Evolutionary conservation across 495 filamentous ascomycete species (phyloP), one percentile per base, ranked within the genome.

Genomic region (Parmelia sp.): DNA sequence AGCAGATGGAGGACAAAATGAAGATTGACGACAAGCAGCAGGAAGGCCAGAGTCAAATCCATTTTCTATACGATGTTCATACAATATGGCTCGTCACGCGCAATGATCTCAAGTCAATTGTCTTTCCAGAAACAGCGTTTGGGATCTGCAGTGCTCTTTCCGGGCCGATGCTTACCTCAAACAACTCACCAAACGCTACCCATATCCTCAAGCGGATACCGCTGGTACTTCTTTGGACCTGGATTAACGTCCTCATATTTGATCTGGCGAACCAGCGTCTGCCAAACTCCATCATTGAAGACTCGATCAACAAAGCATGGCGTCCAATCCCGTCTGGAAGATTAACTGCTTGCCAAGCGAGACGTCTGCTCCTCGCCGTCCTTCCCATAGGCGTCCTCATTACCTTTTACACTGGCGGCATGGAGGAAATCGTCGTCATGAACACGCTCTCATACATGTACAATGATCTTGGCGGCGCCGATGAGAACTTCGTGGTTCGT

Each of bases 241-340:
- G 69, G 68, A n/a, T 64, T 33, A 71, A 77, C 65, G 62, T 82
- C 27, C 66, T 83, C 29, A 60, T 75, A 53, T 79, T 79, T 69
- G 70, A 73, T 61, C 66, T 84, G 31, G 71, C 74, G 39, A 86
- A 86, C 70, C 82, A 86, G 65, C 75, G 80, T 11, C 72, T 67
- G 17, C 73, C 74, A 0, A 64, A 72, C 25, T 81, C 81, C 5
- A 67, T 82, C n/a, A 55, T 67, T 0, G 83, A 85, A 69, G 83
- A 85, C 63, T 17, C 44, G 0, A 65, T 82, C 66, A 88, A 88
- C 73, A 88, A 86, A 70, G 79, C 80, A 4, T 86, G 83, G 81
- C 76, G 84, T 1, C 79, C 81, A 0, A 72, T 87, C 5, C 82
- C 81, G 0, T 67, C 70, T 0, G 69, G 73, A 2, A 72, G 74